Evolutionary conservation across 768 basidiomycete genomes (phyloP).

Genomic region (Pisolithus tinctorius): DNA sequence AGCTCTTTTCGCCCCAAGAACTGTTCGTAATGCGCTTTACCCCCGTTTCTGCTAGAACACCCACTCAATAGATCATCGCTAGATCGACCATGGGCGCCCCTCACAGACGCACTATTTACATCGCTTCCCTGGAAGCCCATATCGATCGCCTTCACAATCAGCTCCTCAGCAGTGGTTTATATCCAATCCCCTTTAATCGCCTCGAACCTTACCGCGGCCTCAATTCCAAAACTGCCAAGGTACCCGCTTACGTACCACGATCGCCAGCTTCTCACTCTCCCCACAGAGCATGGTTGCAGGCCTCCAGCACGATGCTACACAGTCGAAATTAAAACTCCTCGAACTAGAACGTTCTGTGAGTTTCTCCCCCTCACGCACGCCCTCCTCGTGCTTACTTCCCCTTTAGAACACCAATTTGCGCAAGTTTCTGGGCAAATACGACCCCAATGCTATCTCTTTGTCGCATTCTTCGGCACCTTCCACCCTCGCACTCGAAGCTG

Average conservation of each 20-base stretch:
- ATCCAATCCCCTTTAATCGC: slow-evolving; percentile 48
- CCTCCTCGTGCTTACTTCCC: neutral
- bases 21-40: slow-evolving; percentile 36
- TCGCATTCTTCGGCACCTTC: slow-evolving; percentile 21
- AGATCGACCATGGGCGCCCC: slow-evolving; percentile 65
- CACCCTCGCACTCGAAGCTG: slow-evolving; percentile 24
- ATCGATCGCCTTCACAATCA: slow-evolving; percentile 62
- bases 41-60: neutral
- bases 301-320: slow-evolving; percentile 57
- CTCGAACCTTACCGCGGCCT: slow-evolving; percentile 61
- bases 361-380: slow-evolving; percentile 9
- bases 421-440: slow-evolving; percentile 24
- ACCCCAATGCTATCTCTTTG: slow-evolving; percentile 10
- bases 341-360: slow-evolving; percentile 65
- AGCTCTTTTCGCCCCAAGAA: slow-evolving; percentile 59
- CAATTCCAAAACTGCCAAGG: slow-evolving; percentile 75
- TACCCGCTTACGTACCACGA: slow-evolving; percentile 15
- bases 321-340: slow-evolving; percentile 54
- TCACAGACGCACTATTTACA: slow-evolving; percentile 63
- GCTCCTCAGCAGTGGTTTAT: slow-evolving; percentile 45
- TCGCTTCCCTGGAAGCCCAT: slow-evolving; percentile 66
- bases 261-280: neutral
- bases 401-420: slow-evolving; percentile 25
- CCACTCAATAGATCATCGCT: neutral
- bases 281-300: slow-evolving; percentile 66